A percentile compares a stretch with the other conserved stretches of the same genome.
phyloP scores from a whole-genome alignment of 495 filamentous ascomycete genomes.

The Aspergillus homomorphus region DNA sequence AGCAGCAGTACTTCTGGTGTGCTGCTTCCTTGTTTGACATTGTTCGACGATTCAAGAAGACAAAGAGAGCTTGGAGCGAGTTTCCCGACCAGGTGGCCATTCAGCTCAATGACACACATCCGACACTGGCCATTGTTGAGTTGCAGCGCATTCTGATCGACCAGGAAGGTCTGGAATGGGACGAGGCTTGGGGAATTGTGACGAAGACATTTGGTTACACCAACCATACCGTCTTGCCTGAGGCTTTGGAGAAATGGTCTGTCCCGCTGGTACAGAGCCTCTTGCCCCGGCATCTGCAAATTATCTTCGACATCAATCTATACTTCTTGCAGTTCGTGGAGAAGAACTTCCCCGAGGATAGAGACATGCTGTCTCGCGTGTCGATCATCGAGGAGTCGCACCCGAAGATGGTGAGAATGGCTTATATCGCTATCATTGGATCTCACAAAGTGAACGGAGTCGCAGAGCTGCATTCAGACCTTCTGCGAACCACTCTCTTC shows the following conservation, averaged over 20 bases:
- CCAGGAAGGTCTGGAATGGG: slow-evolving; percentile 86
- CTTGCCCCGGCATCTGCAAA: slow-evolving; percentile 90
- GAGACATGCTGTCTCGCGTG: slow-evolving; percentile 77
- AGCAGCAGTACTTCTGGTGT: slow-evolving; percentile 99
- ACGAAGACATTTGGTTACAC: slow-evolving; percentile 86
- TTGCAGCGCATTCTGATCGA: slow-evolving; percentile 90
- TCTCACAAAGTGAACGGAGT: slow-evolving; percentile 99
- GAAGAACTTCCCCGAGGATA: slow-evolving; percentile 81
- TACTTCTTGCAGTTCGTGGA: slow-evolving; percentile 89
- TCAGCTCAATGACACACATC: slow-evolving; percentile 97
- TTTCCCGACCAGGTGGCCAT: slow-evolving; percentile 96
- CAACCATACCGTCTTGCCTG: slow-evolving; percentile 95
- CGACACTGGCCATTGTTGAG: slow-evolving; percentile 93
- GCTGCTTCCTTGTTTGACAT: slow-evolving; percentile 95
- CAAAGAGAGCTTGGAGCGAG: slow-evolving; percentile 81
- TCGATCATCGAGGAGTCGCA: slow-evolving; percentile 97
- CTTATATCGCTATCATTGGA: slow-evolving; percentile 88
- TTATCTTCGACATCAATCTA: slow-evolving; percentile 98
- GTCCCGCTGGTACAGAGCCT: slow-evolving; percentile 89
- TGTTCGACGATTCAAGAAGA: slow-evolving; percentile 96
- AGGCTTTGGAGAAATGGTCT: slow-evolving; percentile 98
- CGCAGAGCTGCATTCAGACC: slow-evolving; percentile 92
- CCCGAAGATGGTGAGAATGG: slow-evolving; percentile 99
- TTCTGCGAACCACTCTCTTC: slow-evolving; percentile 98
- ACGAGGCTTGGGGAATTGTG: slow-evolving; percentile 84